A percentile compares a stretch with the other conserved stretches of the same genome.
These are phyloP conservation scores for Globisporangium orthogonon DNA, from an alignment of 352 stramenopile species.

Conservation along the genomic window DNA sequence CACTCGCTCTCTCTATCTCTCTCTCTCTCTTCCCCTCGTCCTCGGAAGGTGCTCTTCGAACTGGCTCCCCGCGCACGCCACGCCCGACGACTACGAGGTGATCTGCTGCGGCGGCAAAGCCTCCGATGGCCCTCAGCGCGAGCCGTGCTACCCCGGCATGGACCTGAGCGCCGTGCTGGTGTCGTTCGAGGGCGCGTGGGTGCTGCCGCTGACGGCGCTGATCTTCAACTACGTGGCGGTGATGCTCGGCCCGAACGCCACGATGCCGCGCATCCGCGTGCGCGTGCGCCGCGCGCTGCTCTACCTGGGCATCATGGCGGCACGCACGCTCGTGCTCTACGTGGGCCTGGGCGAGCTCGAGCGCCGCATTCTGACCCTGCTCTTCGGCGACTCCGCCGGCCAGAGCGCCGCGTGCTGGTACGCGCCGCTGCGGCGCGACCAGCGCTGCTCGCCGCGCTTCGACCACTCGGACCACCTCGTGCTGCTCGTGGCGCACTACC, in stretches of 20 bases:
- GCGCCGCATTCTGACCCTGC: conserved; percentile 25
- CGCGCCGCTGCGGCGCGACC: conserved; percentile 37
- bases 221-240: conserved; percentile 68
- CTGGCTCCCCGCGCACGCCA: conserved; percentile 42
- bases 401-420: conserved; percentile 49
- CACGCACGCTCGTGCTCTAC: conserved; percentile 68
- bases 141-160: conserved; percentile 69
- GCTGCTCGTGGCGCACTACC: conserved; percentile 63
- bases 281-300: conserved; percentile 47
- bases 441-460: conserved; percentile 45
- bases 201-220: conserved; percentile 45
- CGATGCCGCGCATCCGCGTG: conserved; percentile 41
- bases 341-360: conserved; percentile 49
- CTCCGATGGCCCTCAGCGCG: conserved; percentile 4
- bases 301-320: conserved; percentile 53
- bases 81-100: conserved; percentile 20
- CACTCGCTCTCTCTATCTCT: neutral
- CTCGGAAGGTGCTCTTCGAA: conserved; percentile 50
- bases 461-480: conserved; percentile 81
- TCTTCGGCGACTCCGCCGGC: conserved; percentile 21
- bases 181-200: conserved; percentile 52
- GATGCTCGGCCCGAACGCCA: conserved; percentile 47
- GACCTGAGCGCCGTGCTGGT: conserved; percentile 39
- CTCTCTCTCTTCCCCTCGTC: conserved; percentile 1
- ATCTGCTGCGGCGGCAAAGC: conserved; percentile 45